Evolutionary conservation across 305 asterid genomes (phyloP).

Genomic region (Rubia tinctorum): DNA sequence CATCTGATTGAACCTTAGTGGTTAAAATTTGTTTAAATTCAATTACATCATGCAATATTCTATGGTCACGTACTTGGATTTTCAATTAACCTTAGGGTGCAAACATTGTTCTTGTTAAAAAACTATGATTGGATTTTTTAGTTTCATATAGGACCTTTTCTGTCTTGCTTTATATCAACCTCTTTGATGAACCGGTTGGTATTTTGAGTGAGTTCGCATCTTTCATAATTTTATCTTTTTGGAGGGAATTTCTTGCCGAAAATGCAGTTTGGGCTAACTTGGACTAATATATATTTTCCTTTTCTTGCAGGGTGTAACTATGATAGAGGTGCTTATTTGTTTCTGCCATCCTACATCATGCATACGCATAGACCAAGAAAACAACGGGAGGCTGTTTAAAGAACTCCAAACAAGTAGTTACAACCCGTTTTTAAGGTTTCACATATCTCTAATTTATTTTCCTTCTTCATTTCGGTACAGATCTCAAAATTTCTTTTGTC

Average conservation of each 20-base stretch:
- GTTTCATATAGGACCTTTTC: neutral
- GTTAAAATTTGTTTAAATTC: neutral
- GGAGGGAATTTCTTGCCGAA: neutral
- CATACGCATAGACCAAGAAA: slow-evolving; percentile 98
- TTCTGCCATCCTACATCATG: slow-evolving; percentile 90
- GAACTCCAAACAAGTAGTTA: slow-evolving; percentile 63
- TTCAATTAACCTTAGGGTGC: neutral
- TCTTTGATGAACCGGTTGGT: neutral
- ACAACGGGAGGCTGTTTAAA: slow-evolving; percentile 75
- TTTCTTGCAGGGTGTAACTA: slow-evolving; percentile 45
- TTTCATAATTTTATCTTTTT: neutral
- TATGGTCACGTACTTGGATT: neutral
- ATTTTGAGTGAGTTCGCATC: neutral
- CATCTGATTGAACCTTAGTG: neutral
- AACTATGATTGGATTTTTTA: neutral
- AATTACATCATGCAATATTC: neutral
- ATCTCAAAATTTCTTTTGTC: neutral
- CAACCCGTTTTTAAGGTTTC: slow-evolving; percentile 72
- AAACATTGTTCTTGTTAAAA: slow-evolving; percentile 3
- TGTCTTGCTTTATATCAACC: neutral
- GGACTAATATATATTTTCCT: neutral
- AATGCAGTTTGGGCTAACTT: neutral
- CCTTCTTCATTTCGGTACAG: neutral
- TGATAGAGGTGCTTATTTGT: slow-evolving; percentile 81
- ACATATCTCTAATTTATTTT: slow-evolving; percentile 5